These are phyloP conservation scores for Lipomyces yamanashiensis DNA, from an alignment of 805 yeast genomes.

Conservation along the genomic window DNA sequence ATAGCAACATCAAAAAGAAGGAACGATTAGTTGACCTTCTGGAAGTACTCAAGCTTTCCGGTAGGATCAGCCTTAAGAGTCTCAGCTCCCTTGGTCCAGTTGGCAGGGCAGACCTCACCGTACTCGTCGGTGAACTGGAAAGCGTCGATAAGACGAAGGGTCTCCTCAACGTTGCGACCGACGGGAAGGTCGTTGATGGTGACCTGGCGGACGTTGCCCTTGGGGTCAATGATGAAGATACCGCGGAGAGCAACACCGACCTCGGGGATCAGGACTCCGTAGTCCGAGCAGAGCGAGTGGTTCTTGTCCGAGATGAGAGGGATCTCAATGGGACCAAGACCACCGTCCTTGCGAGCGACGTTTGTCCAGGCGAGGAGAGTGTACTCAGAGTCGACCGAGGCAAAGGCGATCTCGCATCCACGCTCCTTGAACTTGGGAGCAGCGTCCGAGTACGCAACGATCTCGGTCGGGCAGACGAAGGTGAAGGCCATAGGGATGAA, in stretches of 20 bases:
- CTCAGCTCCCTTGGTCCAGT: constrained; percentile 96
- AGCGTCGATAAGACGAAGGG: constrained; percentile 95
- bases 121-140: constrained; percentile 99
- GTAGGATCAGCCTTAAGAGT: constrained; percentile 85
- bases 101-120: constrained; percentile 99
- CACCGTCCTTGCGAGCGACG: constrained; percentile 95
- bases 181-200: constrained; percentile 99
- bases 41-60: constrained; percentile 78
- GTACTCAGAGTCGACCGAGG: constrained; percentile 98
- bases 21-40: constrained; percentile 30
- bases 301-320: constrained; percentile 96
- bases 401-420: constrained; percentile 87
- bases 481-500: constrained; percentile 99
- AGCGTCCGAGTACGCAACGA: constrained; percentile 97
- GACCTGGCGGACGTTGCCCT: constrained; percentile 91
- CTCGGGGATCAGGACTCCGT: constrained; percentile 96
- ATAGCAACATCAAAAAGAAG: not conserved
- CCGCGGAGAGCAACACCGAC: constrained; percentile 98
- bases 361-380: constrained; percentile 98
- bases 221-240: constrained; percentile 95
- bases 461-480: constrained; percentile 97
- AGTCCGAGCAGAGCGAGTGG: constrained; percentile 92
- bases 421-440: constrained; percentile 84
- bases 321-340: constrained; percentile 91
- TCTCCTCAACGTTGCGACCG: constrained; percentile 98